These are phyloP conservation scores for Artemisia argyi DNA, from an alignment of 129 eudicot genomes.

Conservation along the genomic window DNA sequence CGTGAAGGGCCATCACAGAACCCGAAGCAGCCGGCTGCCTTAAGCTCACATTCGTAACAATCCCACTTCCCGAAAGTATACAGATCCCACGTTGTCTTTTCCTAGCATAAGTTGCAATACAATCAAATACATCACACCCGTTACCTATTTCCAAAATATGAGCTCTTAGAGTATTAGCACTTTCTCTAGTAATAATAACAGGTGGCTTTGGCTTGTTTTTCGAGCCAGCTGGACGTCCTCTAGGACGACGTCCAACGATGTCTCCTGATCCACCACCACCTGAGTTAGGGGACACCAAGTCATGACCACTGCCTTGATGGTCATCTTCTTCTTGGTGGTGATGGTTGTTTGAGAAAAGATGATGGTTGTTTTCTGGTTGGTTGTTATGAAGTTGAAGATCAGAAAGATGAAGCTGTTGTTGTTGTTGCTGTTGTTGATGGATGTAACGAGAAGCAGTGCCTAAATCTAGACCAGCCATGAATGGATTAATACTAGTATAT, in stretches of 20 bases:
- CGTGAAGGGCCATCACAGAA: conserved; percentile 41
- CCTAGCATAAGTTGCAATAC: conserved; percentile 41
- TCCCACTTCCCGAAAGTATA: conserved; percentile 38
- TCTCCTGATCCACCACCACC: conserved; percentile 33
- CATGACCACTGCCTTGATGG: background rate
- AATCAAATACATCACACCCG: conserved; percentile 45
- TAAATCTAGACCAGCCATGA: conserved; percentile 50
- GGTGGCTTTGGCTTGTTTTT: conserved; percentile 53
- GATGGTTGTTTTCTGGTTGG: conserved; percentile 36
- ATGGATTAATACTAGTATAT: background rate
- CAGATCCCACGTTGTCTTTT: conserved; percentile 45
- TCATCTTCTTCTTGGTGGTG: conserved; percentile 21
- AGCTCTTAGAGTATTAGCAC: conserved; percentile 45
- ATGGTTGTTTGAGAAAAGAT: conserved; percentile 34
- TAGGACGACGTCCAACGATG: conserved; percentile 35
- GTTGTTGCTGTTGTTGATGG: conserved; percentile 24
- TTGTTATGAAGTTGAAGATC: conserved; percentile 41
- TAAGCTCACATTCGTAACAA: conserved; percentile 41
- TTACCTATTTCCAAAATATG: conserved; percentile 42
- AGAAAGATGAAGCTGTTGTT: conserved; percentile 37
- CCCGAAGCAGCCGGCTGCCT: conserved; percentile 41
- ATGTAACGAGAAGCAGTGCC: conserved; percentile 47
- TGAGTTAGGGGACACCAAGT: conserved; percentile 31
- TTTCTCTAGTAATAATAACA: conserved; percentile 44
- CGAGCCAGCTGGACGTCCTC: conserved; percentile 50